Evolutionary conservation across 2,329 filamentous ascomycete species (phyloP).

Genomic region (Dothideomycetes sp.): DNA sequence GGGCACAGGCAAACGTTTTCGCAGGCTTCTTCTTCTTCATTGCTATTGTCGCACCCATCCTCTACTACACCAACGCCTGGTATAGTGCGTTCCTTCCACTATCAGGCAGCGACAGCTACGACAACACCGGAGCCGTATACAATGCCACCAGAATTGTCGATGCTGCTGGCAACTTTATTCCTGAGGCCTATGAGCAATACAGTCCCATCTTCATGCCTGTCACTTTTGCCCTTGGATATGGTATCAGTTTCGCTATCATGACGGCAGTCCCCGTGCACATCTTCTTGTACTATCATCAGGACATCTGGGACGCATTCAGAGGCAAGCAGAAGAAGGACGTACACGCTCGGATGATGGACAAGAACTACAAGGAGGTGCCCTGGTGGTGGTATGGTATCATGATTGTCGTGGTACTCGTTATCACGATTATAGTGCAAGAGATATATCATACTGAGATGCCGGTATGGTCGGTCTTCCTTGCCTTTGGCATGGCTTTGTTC

Average conservation of each 20-base stretch:
- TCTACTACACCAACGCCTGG: constrained; percentile 68
- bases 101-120: constrained; percentile 70
- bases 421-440: constrained; percentile 16
- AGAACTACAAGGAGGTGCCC: constrained; percentile 68
- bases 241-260: constrained; percentile 72
- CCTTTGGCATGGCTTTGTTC: constrained; percentile 62
- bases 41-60: constrained; percentile 31
- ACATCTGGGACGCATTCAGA: constrained; percentile 69
- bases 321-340: constrained; percentile 54
- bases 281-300: constrained; percentile 70
- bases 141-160: constrained; percentile 73
- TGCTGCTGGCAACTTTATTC: constrained; percentile 65
- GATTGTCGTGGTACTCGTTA: constrained; percentile 7
- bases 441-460: constrained; percentile 4
- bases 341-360: constrained; percentile 67
- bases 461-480: constrained; percentile 20
- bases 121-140: constrained; percentile 71
- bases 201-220: constrained; percentile 77
- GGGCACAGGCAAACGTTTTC: constrained; percentile 26
- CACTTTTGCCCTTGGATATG: constrained; percentile 79
- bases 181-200: constrained; percentile 65
- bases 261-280: constrained; percentile 73
- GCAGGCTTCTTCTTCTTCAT: constrained; percentile 32
- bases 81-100: constrained; percentile 82
- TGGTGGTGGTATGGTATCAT: constrained; percentile 58